Conservation (phyloP, 2,329 filamentous ascomycete species). For the Phialophora macrospora region DNA sequence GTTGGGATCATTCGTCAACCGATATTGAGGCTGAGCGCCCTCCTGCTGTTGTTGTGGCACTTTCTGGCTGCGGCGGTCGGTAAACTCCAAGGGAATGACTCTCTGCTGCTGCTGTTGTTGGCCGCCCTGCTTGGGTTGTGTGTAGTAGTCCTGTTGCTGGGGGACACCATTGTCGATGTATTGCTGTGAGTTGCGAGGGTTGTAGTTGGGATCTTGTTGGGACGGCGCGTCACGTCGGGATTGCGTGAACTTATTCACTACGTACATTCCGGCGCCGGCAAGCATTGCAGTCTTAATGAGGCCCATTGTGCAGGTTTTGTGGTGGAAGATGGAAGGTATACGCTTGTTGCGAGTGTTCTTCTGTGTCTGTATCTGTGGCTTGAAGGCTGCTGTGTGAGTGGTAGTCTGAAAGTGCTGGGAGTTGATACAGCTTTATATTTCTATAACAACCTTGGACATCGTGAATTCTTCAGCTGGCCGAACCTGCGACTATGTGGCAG, state of each 20-base stretch:
- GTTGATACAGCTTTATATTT: background rate
- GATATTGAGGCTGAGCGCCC: background rate
- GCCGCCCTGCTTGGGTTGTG: background rate
- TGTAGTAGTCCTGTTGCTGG: conserved; percentile 2
- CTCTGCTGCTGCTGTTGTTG: conserved; percentile 7
- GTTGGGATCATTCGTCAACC: conserved; percentile 14
- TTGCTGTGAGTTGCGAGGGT: conserved; percentile 13
- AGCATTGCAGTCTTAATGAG: conserved; percentile 28
- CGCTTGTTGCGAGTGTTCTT: too few relatives aligned
- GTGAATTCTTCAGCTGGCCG: background rate
- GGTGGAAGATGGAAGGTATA: background rate
- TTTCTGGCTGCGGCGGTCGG: conserved; percentile 6
- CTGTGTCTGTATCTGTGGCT: background rate
- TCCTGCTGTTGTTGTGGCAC: background rate
- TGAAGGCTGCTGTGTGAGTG: background rate
- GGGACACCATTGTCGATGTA: conserved; percentile 13
- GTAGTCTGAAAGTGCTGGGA: background rate
- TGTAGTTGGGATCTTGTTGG: conserved; percentile 5
- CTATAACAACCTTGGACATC: background rate
- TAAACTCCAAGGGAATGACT: conserved; percentile 21
- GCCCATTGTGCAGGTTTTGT: conserved; percentile 18
- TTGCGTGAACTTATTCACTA: conserved; percentile 22
- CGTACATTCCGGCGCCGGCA: conserved; percentile 26
- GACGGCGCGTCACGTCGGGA: conserved; percentile 1
- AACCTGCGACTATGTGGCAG: background rate